Percentiles rank a stretch among this genome's conserved stretches.
phyloP scores from a whole-genome alignment of 1,284 basidiomycete species.

The Coniophora puteana region DNA sequence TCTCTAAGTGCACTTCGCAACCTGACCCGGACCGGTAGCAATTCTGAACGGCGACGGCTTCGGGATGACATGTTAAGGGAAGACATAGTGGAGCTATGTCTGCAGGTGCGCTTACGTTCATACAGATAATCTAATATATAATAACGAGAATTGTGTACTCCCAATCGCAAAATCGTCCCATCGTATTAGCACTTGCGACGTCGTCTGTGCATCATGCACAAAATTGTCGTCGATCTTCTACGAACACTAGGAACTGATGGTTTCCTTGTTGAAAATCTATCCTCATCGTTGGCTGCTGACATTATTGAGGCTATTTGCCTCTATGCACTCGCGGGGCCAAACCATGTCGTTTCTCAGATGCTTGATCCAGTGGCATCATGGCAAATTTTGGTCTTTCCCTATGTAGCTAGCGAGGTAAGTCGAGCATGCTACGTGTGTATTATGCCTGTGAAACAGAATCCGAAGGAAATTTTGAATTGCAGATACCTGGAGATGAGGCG shows the following conservation, averaged over 20 bases:
- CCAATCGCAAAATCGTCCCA: too few species aligned
- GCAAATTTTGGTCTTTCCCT: constrained; percentile 21
- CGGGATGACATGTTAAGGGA: constrained; percentile 17
- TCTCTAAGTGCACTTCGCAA: constrained; percentile 16
- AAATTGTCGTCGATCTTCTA: constrained; percentile 15
- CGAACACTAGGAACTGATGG: constrained; percentile 16
- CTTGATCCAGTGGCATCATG: constrained; percentile 16
- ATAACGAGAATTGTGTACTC: neutral
- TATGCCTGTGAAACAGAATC: neutral
- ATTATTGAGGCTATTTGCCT: constrained; percentile 20
- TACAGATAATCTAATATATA: neutral
- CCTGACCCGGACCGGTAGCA: constrained; percentile 16
- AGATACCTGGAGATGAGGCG: constrained; percentile 13
- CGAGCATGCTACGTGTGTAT: neutral
- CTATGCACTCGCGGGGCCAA: constrained; percentile 20
- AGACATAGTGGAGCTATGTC: constrained; percentile 14
- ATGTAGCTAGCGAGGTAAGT: constrained; percentile 7
- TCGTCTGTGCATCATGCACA: constrained; percentile 19
- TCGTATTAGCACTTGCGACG: constrained; percentile 16
- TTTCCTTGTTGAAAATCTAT: constrained; percentile 18
- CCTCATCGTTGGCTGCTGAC: constrained; percentile 13
- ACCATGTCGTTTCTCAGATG: constrained; percentile 16
- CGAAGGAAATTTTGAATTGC: neutral
- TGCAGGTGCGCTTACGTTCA: constrained; percentile 17
- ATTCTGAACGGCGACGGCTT: constrained; percentile 16